Evolutionary conservation across 768 basidiomycete genomes (phyloP).

Genomic region (Lentinula guzmanii): DNA sequence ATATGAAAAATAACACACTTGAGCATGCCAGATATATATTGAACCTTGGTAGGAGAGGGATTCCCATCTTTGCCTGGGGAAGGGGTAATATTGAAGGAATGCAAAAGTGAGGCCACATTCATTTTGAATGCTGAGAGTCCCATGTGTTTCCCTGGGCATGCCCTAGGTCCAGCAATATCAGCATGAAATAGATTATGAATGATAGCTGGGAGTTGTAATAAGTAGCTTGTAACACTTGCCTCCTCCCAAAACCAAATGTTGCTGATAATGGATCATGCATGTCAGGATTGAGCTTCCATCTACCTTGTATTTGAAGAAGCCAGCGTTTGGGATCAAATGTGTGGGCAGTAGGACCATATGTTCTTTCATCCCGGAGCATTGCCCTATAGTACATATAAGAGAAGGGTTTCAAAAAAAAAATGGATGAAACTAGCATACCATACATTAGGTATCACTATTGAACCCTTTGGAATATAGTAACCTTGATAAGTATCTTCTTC

Average conservation of each 20-base stretch:
- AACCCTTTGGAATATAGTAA: conserved; percentile 26
- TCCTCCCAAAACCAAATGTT: neutral
- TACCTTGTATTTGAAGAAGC: neutral
- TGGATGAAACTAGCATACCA: conserved; percentile 17
- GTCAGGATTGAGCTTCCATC: neutral
- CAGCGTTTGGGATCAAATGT: neutral
- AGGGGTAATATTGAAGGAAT: conserved; percentile 22
- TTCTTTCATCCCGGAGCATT: neutral
- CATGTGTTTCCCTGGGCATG: conserved; percentile 26
- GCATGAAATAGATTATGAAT: too few species aligned
- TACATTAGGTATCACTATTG: conserved; percentile 27
- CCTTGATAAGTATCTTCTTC: conserved; percentile 23
- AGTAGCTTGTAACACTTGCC: neutral
- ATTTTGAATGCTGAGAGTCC: conserved; percentile 21
- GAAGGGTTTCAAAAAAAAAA: neutral
- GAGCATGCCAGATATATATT: conserved; percentile 10
- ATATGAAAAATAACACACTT: neutral
- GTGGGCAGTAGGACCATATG: neutral
- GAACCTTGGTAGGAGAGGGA: conserved; percentile 20
- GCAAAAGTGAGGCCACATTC: conserved; percentile 21
- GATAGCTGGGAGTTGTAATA: neutral
- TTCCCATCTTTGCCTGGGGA: conserved; percentile 19
- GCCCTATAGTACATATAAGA: neutral
- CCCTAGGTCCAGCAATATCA: conserved; percentile 9
- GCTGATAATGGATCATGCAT: neutral